Percentiles rank a stretch among this genome's conserved stretches.
Conservation (phyloP, 768 basidiomycete genomes). For the Amanita subjunquillea region DNA sequence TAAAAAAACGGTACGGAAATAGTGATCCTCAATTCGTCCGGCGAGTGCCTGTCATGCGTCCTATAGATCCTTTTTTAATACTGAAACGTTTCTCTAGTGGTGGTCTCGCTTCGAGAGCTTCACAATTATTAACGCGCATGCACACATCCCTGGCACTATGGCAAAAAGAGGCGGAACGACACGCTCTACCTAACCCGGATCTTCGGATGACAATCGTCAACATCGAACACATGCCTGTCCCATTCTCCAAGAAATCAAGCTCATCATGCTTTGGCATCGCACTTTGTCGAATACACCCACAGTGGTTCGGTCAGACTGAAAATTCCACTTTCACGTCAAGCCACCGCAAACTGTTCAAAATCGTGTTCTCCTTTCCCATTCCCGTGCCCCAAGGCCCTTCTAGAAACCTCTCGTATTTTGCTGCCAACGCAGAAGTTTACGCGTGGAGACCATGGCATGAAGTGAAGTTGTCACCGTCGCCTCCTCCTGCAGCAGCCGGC, state of each 20-base stretch:
- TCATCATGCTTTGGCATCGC: constrained; percentile 1
- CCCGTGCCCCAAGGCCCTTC: not conserved
- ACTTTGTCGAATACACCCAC: not conserved
- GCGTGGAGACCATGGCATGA: constrained; percentile 4
- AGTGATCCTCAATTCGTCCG: constrained; percentile 28
- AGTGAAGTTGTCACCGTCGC: not conserved
- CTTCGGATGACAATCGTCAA: not conserved
- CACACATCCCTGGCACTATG: constrained; percentile 35
- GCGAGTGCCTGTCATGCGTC: constrained; percentile 15
- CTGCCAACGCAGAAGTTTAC: not conserved
- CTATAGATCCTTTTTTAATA: too few species aligned
- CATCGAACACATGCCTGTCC: not conserved
- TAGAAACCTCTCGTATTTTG: not conserved
- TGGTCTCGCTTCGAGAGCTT: constrained; percentile 37
- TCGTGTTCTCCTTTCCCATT: not conserved
- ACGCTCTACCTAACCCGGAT: not conserved
- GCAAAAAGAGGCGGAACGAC: constrained; percentile 31
- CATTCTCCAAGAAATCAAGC: not conserved
- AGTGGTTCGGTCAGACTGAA: not conserved
- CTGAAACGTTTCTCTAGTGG: constrained; percentile 19
- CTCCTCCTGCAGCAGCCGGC: not conserved
- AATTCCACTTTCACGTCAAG: not conserved
- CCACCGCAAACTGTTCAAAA: not conserved
- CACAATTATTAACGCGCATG: constrained; percentile 24
- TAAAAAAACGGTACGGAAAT: constrained; percentile 32